Conservation (phyloP, 2,329 filamentous ascomycete genomes). For the Exophiala sideris region DNA sequence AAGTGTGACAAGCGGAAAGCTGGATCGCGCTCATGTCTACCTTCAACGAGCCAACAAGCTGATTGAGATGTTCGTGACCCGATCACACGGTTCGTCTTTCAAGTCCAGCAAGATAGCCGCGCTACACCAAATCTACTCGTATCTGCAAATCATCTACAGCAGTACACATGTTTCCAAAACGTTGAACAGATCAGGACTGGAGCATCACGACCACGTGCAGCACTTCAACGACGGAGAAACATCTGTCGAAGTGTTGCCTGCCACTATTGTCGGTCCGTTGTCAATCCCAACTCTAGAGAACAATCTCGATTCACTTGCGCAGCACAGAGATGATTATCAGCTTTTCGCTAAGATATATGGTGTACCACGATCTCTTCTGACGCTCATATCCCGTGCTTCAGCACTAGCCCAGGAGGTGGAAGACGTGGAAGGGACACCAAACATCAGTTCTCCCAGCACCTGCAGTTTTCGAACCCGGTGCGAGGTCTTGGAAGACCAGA, state of each 20-base stretch:
- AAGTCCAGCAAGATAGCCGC: constrained; percentile 8
- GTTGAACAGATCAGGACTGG: background rate
- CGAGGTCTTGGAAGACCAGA: constrained; percentile 5
- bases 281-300: background rate
- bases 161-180: constrained; percentile 2
- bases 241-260: background rate
- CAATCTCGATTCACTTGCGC: constrained; percentile 3
- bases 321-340: constrained; percentile 7
- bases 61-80: constrained; percentile 3
- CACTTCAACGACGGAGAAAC: background rate
- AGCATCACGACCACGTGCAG: background rate
- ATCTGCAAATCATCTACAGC: constrained; percentile 10
- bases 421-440: constrained; percentile 1
- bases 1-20: constrained; percentile 9
- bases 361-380: constrained; percentile 7
- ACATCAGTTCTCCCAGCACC: background rate
- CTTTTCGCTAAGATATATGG: constrained; percentile 7
- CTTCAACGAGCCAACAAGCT: constrained; percentile 8
- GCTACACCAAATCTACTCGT: constrained; percentile 8
- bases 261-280: background rate
- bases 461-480: constrained; percentile 3
- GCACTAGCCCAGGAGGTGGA: constrained; percentile 6
- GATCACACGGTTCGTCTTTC: constrained; percentile 4
- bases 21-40: constrained; percentile 4
- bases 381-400: constrained; percentile 4